A percentile compares a stretch with the other conserved stretches of the same genome.
phyloP scores from a whole-genome alignment of 768 basidiomycete genomes.

The Candolleomyces aberdarensis region DNA sequence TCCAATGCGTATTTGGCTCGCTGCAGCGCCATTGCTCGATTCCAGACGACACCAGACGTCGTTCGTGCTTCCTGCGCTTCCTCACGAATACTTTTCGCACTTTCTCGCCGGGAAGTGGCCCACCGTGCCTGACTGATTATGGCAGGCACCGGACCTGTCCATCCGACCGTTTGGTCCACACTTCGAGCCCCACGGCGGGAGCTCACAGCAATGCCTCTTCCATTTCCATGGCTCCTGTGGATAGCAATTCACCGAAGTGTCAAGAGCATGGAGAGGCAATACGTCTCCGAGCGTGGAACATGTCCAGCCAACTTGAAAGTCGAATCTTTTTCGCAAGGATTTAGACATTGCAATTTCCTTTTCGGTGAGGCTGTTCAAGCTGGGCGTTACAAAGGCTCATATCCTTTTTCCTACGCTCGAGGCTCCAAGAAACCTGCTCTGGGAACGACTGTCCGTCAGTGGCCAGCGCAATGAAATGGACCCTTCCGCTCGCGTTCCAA shows the following conservation, averaged over 20 bases:
- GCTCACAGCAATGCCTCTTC: not conserved
- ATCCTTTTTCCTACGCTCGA: not conserved
- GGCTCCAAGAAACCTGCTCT: not conserved
- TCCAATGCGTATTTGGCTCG: conserved; percentile 1
- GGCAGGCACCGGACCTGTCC: not conserved
- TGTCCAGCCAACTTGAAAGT: no score
- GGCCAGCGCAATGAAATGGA: not conserved
- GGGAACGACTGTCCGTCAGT: not conserved
- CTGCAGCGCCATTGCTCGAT: conserved; percentile 1
- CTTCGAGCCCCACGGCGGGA: not conserved
- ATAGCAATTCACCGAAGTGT: no score
- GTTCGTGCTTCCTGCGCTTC: not conserved
- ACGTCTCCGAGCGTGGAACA: no score
- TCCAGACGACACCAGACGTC: not conserved
- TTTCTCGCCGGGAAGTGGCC: not conserved
- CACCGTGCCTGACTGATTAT: not conserved
- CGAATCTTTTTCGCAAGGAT: not conserved
- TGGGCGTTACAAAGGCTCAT: not conserved
- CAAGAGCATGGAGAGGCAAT: no score
- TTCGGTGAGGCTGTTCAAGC: not conserved
- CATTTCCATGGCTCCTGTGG: not conserved
- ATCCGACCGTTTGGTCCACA: not conserved
- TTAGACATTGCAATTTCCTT: conserved; percentile 4
- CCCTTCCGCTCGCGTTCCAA: not conserved
- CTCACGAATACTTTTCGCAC: not conserved